phyloP scores from a whole-genome alignment of 805 yeast species.

The Candida boidinii region DNA sequence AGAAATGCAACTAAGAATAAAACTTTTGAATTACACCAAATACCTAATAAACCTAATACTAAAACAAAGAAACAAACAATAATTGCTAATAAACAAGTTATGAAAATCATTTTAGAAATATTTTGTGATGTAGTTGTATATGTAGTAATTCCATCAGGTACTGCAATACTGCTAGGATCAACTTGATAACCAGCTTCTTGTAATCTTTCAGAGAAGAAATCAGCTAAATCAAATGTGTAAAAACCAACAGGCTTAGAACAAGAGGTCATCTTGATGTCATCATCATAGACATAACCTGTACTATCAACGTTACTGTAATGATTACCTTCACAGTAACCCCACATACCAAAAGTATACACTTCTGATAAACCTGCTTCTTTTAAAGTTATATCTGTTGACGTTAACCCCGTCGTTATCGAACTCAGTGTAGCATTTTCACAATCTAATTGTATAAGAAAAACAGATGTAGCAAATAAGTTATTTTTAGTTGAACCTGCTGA shows the following conservation, averaged over 20 bases:
- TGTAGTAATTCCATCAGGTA: slow-evolving; percentile 47
- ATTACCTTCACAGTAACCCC: slow-evolving; percentile 54
- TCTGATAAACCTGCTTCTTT: slow-evolving; percentile 32
- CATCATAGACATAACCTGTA: slow-evolving; percentile 2
- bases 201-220: slow-evolving; percentile 8
- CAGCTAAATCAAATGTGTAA: slow-evolving; percentile 47
- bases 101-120: slow-evolving; percentile 51
- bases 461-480: slow-evolving; percentile 31
- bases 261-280: slow-evolving; percentile 24
- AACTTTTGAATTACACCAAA: slow-evolving; percentile 20
- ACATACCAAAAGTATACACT: slow-evolving; percentile 47
- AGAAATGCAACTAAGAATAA: not conserved
- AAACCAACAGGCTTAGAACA: slow-evolving; percentile 51
- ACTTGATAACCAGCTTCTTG: slow-evolving; percentile 4
- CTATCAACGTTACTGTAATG: slow-evolving; percentile 10
- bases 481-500: slow-evolving; percentile 43
- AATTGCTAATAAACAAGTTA: slow-evolving; percentile 43
- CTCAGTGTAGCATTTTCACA: slow-evolving; percentile 21
- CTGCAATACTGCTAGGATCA: slow-evolving; percentile 22
- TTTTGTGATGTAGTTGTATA: slow-evolving; percentile 36
- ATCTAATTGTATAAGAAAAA: slow-evolving; percentile 42
- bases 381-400: slow-evolving; percentile 3
- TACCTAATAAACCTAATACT: slow-evolving; percentile 35
- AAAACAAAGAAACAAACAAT: slow-evolving; percentile 31
- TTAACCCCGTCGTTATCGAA: slow-evolving; percentile 3